Percentiles rank a stretch among this genome's conserved stretches.
phyloP scores from a whole-genome alignment of 306 rosid species.

The Adenanthera pavonina region DNA sequence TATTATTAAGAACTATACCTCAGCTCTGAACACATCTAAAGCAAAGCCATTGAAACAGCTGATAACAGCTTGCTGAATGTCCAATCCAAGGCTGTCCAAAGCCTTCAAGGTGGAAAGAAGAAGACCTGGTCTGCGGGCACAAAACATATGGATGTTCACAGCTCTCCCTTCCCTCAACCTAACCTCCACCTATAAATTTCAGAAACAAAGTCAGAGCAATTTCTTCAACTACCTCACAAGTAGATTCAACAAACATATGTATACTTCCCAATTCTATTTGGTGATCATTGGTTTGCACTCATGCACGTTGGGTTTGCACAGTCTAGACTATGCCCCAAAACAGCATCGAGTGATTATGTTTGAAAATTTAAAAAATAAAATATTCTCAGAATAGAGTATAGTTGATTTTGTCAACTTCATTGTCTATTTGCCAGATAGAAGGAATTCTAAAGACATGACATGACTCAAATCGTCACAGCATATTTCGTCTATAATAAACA shows the following conservation, averaged over 20 bases:
- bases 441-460: constrained; percentile 19
- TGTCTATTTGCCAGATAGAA: not conserved
- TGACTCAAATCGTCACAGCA: not conserved
- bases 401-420: not conserved
- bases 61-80: constrained; percentile 96
- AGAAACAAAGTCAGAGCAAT: constrained; percentile 32
- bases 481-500: not conserved
- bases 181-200: constrained; percentile 77
- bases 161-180: constrained; percentile 90
- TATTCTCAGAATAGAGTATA: not conserved
- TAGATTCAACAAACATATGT: constrained; percentile 10
- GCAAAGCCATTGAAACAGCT: constrained; percentile 99
- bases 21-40: constrained; percentile 91
- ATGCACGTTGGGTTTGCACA: not conserved
- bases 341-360: not conserved
- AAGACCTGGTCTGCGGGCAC: constrained; percentile 89
- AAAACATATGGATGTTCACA: constrained; percentile 97
- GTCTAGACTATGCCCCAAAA: constrained; percentile 1
- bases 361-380: not conserved
- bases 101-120: constrained; percentile 91
- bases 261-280: not conserved
- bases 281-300: constrained; percentile 1
- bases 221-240: constrained; percentile 25
- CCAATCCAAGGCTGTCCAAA: constrained; percentile 88
- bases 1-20: constrained; percentile 55